A percentile compares a stretch with the other conserved stretches of the same genome.
Conservation (phyloP, 345 rosid species). For the Hypericum androsaemum region DNA sequence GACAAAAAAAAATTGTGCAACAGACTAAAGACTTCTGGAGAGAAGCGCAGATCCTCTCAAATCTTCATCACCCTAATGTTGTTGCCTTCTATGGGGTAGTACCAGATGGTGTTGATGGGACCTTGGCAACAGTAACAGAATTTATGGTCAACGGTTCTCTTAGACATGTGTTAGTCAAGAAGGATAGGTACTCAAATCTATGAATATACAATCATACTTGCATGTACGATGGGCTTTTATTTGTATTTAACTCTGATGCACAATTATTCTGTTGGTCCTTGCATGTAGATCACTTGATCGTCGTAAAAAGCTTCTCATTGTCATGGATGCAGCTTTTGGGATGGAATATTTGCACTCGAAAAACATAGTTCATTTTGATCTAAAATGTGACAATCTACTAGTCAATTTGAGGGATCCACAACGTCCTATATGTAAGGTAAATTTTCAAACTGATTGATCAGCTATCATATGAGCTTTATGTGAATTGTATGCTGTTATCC, state of each 20-base stretch:
- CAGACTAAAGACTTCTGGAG: constrained; percentile 71
- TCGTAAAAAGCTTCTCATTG: constrained; percentile 44
- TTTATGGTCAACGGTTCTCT: constrained; percentile 75
- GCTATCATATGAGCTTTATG: not conserved
- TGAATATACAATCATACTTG: constrained; percentile 1
- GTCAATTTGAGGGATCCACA: constrained; percentile 57
- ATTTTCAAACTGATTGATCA: not conserved
- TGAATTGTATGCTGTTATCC: constrained; percentile 5
- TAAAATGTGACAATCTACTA: constrained; percentile 58
- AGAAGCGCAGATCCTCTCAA: constrained; percentile 68
- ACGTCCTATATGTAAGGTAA: constrained; percentile 63
- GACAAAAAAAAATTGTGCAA: not conserved
- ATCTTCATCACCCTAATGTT: constrained; percentile 69
- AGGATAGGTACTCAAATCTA: constrained; percentile 33
- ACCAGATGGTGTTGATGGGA: constrained; percentile 60
- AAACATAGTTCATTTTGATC: constrained; percentile 63
- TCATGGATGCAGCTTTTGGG: constrained; percentile 76
- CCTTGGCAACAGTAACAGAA: constrained; percentile 66
- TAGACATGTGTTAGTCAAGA: constrained; percentile 52
- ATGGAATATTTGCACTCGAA: constrained; percentile 69
- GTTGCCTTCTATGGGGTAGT: constrained; percentile 72
- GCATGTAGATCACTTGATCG: constrained; percentile 40
- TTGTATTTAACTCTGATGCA: not conserved
- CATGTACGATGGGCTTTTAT: constrained; percentile 1
- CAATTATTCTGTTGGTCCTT: not conserved